A percentile compares a stretch with the other conserved stretches of the same genome.
Evolutionary conservation across 371 early-diverging fungal genomes (phyloP).

Genomic region (Mucor plumbeus): DNA sequence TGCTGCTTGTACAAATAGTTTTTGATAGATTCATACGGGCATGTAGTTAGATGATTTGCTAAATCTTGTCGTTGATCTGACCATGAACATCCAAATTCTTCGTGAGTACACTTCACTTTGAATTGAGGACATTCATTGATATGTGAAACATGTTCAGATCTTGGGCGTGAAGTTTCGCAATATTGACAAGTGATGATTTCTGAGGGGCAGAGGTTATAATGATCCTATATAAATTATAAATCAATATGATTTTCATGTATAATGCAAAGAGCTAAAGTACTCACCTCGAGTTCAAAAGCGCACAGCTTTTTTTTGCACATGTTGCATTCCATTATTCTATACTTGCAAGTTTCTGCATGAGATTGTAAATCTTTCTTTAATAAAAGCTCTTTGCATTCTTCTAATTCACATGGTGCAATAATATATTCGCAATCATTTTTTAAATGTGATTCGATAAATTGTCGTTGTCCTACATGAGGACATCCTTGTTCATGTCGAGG

Average conservation of each 20-base stretch:
- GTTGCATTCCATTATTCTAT: slow-evolving; percentile 62
- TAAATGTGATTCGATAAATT: slow-evolving; percentile 61
- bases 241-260: background rate
- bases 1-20: slow-evolving; percentile 57
- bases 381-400: slow-evolving; percentile 62
- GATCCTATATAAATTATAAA: slow-evolving; percentile 46
- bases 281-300: slow-evolving; percentile 54
- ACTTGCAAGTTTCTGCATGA: slow-evolving; percentile 65
- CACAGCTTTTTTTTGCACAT: slow-evolving; percentile 65
- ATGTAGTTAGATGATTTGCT: slow-evolving; percentile 47
- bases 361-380: slow-evolving; percentile 61
- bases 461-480: slow-evolving; percentile 62
- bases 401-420: slow-evolving; percentile 57
- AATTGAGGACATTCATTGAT: slow-evolving; percentile 58
- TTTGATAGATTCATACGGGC: slow-evolving; percentile 69
- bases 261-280: background rate
- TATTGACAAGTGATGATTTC: slow-evolving; percentile 64
- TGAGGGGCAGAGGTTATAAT: slow-evolving; percentile 63
- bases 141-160: slow-evolving; percentile 58
- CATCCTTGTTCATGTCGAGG: slow-evolving; percentile 65
- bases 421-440: slow-evolving; percentile 65
- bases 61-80: slow-evolving; percentile 51
- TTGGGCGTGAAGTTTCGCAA: slow-evolving; percentile 56
- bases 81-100: slow-evolving; percentile 72
- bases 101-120: slow-evolving; percentile 53